phyloP scores from a whole-genome alignment of 2,329 filamentous ascomycete genomes.

The Cercospora sp. region DNA sequence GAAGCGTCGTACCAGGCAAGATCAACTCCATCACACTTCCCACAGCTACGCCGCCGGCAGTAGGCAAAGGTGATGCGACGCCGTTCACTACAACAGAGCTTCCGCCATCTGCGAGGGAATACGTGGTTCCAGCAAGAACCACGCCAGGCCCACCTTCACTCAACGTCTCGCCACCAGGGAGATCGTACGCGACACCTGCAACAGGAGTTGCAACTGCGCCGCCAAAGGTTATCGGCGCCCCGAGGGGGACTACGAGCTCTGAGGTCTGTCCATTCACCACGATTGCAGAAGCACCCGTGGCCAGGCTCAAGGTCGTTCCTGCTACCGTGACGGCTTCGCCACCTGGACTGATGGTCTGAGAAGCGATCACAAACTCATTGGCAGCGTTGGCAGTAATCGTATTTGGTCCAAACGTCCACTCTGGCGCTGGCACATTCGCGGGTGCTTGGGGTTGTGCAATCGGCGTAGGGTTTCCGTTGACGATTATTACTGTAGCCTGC shows the following conservation, averaged over 20 bases:
- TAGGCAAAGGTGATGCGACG: constrained; percentile 13
- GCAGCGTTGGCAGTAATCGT: constrained; percentile 22
- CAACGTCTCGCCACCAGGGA: constrained; percentile 16
- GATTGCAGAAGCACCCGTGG: background rate
- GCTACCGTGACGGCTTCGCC: constrained; percentile 7
- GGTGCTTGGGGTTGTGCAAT: constrained; percentile 4
- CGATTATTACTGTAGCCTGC: constrained; percentile 34
- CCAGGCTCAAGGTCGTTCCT: constrained; percentile 3
- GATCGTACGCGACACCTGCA: constrained; percentile 10
- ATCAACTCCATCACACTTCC: constrained; percentile 11
- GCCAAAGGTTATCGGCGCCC: constrained; percentile 8
- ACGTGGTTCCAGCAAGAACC: constrained; percentile 2
- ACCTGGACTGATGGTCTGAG: constrained; percentile 17
- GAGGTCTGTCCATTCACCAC: constrained; percentile 10
- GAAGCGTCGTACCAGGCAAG: constrained; percentile 16
- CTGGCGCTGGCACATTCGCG: constrained; percentile 3
- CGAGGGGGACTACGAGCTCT: constrained; percentile 5
- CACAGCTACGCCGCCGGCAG: background rate
- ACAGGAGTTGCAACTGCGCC: constrained; percentile 12
- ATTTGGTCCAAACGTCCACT: constrained; percentile 15
- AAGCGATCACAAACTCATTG: constrained; percentile 16
- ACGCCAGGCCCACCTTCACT: constrained; percentile 20
- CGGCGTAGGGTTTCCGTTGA: constrained; percentile 15
- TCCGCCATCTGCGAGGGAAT: background rate
- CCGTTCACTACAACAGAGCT: constrained; percentile 10